Evolutionary conservation across 1,284 basidiomycete genomes (phyloP).

Genomic region (Rhodotorula sp.): DNA sequence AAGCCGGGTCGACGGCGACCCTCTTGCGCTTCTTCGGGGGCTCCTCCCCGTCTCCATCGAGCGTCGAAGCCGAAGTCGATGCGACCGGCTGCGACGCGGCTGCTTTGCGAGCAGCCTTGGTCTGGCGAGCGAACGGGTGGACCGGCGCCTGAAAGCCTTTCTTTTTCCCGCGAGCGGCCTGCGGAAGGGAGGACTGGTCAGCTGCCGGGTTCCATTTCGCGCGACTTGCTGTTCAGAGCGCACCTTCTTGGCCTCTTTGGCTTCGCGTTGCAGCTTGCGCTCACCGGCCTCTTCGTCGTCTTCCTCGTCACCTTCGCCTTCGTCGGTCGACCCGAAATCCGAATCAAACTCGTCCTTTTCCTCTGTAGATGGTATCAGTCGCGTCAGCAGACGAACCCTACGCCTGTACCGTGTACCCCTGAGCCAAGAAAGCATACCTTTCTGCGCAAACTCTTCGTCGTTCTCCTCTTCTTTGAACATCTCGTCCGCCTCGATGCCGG

Average conservation of each 20-base stretch:
- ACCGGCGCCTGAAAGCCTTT: constrained; percentile 33
- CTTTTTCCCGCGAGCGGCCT: constrained; percentile 31
- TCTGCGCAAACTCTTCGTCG: constrained; percentile 65
- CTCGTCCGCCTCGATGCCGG: constrained; percentile 53
- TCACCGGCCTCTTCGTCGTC: constrained; percentile 61
- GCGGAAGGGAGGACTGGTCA: not conserved
- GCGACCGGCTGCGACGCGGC: constrained; percentile 20
- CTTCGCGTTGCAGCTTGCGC: constrained; percentile 60
- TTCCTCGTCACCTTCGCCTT: constrained; percentile 64
- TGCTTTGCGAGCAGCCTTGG: constrained; percentile 26
- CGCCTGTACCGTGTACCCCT: not conserved
- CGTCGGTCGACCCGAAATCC: constrained; percentile 67
- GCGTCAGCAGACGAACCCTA: not conserved
- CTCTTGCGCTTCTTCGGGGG: constrained; percentile 25
- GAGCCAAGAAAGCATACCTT: constrained; percentile 54
- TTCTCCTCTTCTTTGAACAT: constrained; percentile 61
- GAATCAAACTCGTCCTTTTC: constrained; percentile 74
- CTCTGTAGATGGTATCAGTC: constrained; percentile 51
- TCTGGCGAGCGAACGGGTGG: constrained; percentile 37
- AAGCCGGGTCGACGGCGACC: constrained; percentile 13
- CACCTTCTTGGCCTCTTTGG: constrained; percentile 56
- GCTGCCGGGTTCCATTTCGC: not conserved
- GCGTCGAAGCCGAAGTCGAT: constrained; percentile 27
- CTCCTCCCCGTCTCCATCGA: constrained; percentile 16
- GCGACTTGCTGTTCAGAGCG: not conserved